These are phyloP conservation scores for Syzygium aromaticum DNA, from an alignment of 345 rosid genomes.

Conservation along the genomic window DNA sequence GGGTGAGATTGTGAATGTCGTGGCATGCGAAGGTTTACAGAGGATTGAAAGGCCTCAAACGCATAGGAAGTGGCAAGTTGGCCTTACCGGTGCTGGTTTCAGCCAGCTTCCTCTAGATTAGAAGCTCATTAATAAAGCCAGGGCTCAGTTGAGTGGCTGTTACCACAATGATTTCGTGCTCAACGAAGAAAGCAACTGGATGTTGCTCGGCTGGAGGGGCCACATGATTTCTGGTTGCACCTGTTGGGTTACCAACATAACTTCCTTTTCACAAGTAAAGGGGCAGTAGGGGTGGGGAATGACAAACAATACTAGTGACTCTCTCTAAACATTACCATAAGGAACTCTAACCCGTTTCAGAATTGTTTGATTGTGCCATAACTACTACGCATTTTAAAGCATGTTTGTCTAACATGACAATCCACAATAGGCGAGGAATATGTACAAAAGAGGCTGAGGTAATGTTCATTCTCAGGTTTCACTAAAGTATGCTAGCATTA, in stretches of 20 bases:
- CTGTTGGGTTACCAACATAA: slow-evolving; percentile 55
- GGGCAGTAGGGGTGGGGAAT: not conserved
- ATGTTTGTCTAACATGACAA: not conserved
- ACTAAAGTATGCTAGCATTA: not conserved
- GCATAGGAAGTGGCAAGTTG: slow-evolving; percentile 71
- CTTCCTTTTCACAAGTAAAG: not conserved
- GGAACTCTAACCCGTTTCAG: not conserved
- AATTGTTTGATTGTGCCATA: not conserved
- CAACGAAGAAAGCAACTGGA: slow-evolving; percentile 57
- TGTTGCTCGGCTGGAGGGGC: slow-evolving; percentile 92
- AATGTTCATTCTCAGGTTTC: not conserved
- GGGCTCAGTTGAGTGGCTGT: slow-evolving; percentile 20
- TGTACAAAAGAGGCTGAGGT: not conserved
- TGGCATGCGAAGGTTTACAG: slow-evolving; percentile 69
- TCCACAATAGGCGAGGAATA: not conserved
- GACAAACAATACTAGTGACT: not conserved
- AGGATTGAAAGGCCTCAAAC: slow-evolving; percentile 81
- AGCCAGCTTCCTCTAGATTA: slow-evolving; percentile 35
- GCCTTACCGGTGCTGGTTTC: slow-evolving; percentile 61
- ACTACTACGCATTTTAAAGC: not conserved
- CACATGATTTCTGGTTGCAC: slow-evolving; percentile 49
- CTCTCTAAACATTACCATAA: not conserved
- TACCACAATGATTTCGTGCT: slow-evolving; percentile 71
- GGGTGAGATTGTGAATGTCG: slow-evolving; percentile 55
- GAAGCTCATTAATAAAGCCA: slow-evolving; percentile 23